Evolutionary conservation across 1,284 basidiomycete species (phyloP), one percentile per base, ranked within the genome.

Genomic region (Cryptococcus floricola): DNA sequence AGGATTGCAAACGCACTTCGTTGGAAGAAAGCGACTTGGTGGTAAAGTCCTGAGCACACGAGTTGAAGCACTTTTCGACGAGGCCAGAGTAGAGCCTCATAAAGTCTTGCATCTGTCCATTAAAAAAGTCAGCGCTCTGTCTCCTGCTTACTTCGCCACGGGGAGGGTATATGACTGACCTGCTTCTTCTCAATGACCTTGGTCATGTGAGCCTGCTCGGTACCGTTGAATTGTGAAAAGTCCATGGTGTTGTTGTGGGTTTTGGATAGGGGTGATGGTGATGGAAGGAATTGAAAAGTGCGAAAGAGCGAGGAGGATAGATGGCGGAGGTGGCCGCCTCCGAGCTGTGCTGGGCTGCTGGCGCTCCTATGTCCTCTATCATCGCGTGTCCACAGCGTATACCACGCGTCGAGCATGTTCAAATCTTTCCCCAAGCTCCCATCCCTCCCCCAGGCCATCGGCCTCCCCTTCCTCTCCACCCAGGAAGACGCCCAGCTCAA

Each of bases 31-130:
- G 80, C 0, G 93, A 85, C 78, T 94, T 96, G 80, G 87, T 89
- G 31, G 94, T 98, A 71, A 98, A 98, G 77, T 98, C 95, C 74
- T 96, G 92, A 70, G 88, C 89, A 78, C 95, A 98, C 31, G 89
- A 82, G 64, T 83, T 91, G 82, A 98, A 98, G 78, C 95, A 98
- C 65, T 89, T 85, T 76, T 98, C 94, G 43, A 96, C 93, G 54
- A 98, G 83, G 68, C 87, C 88, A n/a, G 92, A 91, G 80, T 98
- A 98, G 77, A 98, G 87, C 70, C 83, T 84, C 82, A 98, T 83
- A 70, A 98, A 98, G 81, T 98, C 95, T 82, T 95, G 90, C 93
- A 98, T 96, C 91, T 98, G 77, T 42, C n/a, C 5, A 39, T 23
- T 23, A 12, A 16, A 13, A 16, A 9, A n/a, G 39, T 27, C 42